phyloP scores from a whole-genome alignment of 495 filamentous ascomycete species.

The Collariella sp. region DNA sequence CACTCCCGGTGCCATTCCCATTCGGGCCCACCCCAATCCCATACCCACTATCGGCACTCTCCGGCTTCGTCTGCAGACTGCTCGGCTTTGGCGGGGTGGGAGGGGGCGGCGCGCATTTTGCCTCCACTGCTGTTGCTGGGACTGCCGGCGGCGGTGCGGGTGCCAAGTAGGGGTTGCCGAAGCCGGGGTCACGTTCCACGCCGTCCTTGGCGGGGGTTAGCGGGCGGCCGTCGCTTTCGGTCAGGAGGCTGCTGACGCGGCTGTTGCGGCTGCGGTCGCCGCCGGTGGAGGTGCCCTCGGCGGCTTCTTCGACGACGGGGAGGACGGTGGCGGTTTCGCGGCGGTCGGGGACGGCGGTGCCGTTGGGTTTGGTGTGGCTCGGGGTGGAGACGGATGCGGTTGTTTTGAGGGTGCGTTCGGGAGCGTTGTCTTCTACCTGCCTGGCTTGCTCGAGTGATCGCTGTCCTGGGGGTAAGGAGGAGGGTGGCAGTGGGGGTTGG shows the following conservation, averaged over 20 bases:
- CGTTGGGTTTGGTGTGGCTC: slow-evolving; percentile 41
- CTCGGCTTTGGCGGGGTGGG: slow-evolving; percentile 41
- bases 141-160: slow-evolving; percentile 28
- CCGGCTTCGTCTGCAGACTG: slow-evolving; percentile 29
- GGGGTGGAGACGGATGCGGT: slow-evolving; percentile 41
- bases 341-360: slow-evolving; percentile 35
- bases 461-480: slow-evolving; percentile 37
- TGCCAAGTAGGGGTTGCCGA: slow-evolving; percentile 35
- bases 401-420: slow-evolving; percentile 40
- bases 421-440: slow-evolving; percentile 35
- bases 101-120: slow-evolving; percentile 23
- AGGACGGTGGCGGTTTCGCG: slow-evolving; percentile 64
- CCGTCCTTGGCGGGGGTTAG: slow-evolving; percentile 34
- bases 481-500: slow-evolving; percentile 36
- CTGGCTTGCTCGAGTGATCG: slow-evolving; percentile 35
- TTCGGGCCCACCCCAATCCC: slow-evolving; percentile 19
- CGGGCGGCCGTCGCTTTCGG: slow-evolving; percentile 36
- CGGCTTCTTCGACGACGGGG: slow-evolving; percentile 89
- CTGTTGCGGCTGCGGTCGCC: slow-evolving; percentile 43
- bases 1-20: slow-evolving; percentile 8
- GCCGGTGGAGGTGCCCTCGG: slow-evolving; percentile 66
- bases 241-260: slow-evolving; percentile 29
- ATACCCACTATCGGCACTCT: slow-evolving; percentile 33
- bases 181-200: slow-evolving; percentile 35
- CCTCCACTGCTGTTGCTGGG: slow-evolving; percentile 26